A percentile compares a stretch with the other conserved stretches of the same genome.
Conservation (phyloP, 2,329 filamentous ascomycete species). For the Diplocarpon mali region DNA sequence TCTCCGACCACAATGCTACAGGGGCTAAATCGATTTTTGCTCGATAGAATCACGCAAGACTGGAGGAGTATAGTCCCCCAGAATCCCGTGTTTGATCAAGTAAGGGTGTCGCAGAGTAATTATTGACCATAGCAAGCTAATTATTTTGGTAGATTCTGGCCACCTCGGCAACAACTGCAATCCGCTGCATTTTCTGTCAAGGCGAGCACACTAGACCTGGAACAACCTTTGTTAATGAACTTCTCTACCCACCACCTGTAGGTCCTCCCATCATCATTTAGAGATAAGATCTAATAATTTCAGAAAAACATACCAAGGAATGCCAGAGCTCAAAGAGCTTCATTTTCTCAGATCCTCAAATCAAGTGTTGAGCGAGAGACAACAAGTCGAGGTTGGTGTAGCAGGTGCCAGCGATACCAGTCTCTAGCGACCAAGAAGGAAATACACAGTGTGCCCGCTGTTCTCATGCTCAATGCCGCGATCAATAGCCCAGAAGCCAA, state of each 20-base stretch:
- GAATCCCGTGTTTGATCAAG: constrained; percentile 59
- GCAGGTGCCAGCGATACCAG: constrained; percentile 82
- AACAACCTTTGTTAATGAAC: constrained; percentile 72
- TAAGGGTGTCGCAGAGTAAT: constrained; percentile 22
- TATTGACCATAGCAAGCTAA: constrained; percentile 6
- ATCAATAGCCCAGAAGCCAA: constrained; percentile 62
- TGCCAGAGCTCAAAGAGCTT: constrained; percentile 43
- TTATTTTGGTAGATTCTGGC: constrained; percentile 42
- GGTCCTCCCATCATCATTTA: neutral
- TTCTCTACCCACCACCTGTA: constrained; percentile 58
- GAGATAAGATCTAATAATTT: constrained; percentile 10
- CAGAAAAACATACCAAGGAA: constrained; percentile 39
- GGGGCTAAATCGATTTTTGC: constrained; percentile 70
- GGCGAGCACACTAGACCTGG: constrained; percentile 76
- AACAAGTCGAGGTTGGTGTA: constrained; percentile 86
- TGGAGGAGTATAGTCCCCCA: constrained; percentile 55
- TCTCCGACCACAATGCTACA: constrained; percentile 77
- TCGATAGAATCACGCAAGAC: constrained; percentile 71
- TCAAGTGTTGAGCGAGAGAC: constrained; percentile 82
- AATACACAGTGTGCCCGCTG: constrained; percentile 68
- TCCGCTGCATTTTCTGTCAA: constrained; percentile 76
- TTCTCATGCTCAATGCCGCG: constrained; percentile 82
- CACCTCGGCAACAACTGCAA: constrained; percentile 60
- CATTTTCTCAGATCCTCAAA: constrained; percentile 87
- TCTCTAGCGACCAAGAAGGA: constrained; percentile 76